Evolutionary conservation across 768 basidiomycete genomes (phyloP).

Genomic region (Leccinum obscurum): DNA sequence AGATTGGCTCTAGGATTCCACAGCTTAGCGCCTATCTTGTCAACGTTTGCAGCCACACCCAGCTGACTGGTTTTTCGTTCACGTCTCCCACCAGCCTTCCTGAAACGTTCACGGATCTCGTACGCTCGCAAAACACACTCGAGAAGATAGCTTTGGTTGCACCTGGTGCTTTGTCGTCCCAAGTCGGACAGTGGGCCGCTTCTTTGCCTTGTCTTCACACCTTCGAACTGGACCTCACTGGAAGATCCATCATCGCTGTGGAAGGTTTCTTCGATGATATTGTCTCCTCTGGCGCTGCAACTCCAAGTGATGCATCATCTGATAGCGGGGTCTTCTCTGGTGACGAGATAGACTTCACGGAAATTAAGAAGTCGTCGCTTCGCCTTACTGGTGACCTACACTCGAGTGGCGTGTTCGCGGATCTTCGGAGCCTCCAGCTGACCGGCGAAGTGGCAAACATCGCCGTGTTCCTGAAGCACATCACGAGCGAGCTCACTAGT

Average conservation of each 20-base stretch:
- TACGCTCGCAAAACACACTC: slow-evolving; percentile 56
- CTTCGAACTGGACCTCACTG: slow-evolving; percentile 71
- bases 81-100: slow-evolving; percentile 68
- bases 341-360: slow-evolving; percentile 75
- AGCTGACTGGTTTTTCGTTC: slow-evolving; percentile 68
- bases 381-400: slow-evolving; percentile 62
- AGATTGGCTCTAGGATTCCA: slow-evolving; percentile 56
- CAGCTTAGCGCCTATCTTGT: slow-evolving; percentile 63
- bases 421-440: slow-evolving; percentile 60
- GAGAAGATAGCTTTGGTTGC: slow-evolving; percentile 68
- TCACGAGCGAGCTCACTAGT: slow-evolving; percentile 62
- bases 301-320: slow-evolving; percentile 67
- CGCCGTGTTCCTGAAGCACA: slow-evolving; percentile 67
- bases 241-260: slow-evolving; percentile 64
- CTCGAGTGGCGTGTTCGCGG: slow-evolving; percentile 55
- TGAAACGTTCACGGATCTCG: slow-evolving; percentile 66
- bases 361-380: slow-evolving; percentile 68
- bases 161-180: slow-evolving; percentile 70
- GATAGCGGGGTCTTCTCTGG: slow-evolving; percentile 80
- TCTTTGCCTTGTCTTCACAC: slow-evolving; percentile 60
- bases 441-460: slow-evolving; percentile 72
- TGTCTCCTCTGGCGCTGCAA: slow-evolving; percentile 63
- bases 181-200: slow-evolving; percentile 73
- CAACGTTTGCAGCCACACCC: slow-evolving; percentile 62
- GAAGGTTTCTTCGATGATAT: slow-evolving; percentile 81